Percentiles rank a stretch among this genome's conserved stretches.
These are phyloP conservation scores for Scopulariopsis brevicaulis DNA, from an alignment of 2,329 filamentous ascomycete genomes.

Conservation along the genomic window DNA sequence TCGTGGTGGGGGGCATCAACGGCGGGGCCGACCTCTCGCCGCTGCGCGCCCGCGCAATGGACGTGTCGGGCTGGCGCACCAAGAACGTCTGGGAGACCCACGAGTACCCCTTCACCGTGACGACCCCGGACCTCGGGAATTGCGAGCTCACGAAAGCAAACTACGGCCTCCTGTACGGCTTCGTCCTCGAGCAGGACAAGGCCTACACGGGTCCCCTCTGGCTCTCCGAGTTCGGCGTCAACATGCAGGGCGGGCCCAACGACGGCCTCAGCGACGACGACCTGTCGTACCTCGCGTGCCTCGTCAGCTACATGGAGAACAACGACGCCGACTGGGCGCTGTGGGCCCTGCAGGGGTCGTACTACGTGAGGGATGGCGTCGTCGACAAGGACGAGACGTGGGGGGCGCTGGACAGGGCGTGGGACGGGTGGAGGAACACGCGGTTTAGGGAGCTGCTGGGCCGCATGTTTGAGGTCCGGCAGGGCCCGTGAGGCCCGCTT, in stretches of 20 bases:
- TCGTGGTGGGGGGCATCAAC: conserved; percentile 42
- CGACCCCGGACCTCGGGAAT: conserved; percentile 25
- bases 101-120: conserved; percentile 43
- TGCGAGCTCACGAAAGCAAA: conserved; percentile 29
- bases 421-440: conserved; percentile 24
- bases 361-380: conserved; percentile 39
- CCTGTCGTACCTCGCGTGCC: conserved; percentile 35
- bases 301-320: conserved; percentile 36
- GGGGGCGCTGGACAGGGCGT: conserved; percentile 33
- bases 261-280: conserved; percentile 32
- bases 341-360: conserved; percentile 47
- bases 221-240: conserved; percentile 48
- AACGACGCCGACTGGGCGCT: conserved; percentile 50
- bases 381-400: conserved; percentile 41
- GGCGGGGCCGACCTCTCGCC: conserved; percentile 40
- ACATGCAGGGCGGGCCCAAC: conserved; percentile 27
- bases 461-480: conserved; percentile 25
- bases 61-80: conserved; percentile 29
- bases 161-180: conserved; percentile 37
- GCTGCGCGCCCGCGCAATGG: conserved; percentile 24
- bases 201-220: conserved; percentile 41
- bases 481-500: conserved; percentile 15
- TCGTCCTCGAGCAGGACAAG: conserved; percentile 34
- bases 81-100: conserved; percentile 53
- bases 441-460: conserved; percentile 21